Evolutionary conservation across 148 eudicot genomes (phyloP).

Genomic region (Dianthus caryophyllus): DNA sequence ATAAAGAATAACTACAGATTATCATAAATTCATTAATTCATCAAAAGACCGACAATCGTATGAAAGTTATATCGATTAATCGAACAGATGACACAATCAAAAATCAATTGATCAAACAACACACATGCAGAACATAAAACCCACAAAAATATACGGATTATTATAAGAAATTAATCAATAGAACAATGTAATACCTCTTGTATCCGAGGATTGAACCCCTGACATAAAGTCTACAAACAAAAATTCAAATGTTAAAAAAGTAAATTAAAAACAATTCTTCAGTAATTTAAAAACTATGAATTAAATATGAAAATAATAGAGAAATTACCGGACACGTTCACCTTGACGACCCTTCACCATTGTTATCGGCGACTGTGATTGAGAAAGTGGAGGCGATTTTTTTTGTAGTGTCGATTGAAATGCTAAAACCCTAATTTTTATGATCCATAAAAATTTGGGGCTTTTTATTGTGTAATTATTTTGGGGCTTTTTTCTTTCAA

Average conservation of each 20-base stretch:
- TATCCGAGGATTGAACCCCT: slow-evolving; percentile 69
- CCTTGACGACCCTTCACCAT: slow-evolving; percentile 91
- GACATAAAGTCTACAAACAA: slow-evolving; percentile 36
- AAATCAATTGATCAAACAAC: not conserved
- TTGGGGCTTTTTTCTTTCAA: not conserved
- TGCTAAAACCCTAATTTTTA: slow-evolving; percentile 8
- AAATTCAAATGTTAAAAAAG: not conserved
- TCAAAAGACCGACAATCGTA: not conserved
- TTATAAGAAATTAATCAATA: not conserved
- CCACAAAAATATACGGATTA: no score
- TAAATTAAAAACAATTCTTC: not conserved
- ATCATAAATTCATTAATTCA: not conserved
- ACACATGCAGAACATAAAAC: not conserved
- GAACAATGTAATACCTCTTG: slow-evolving; percentile 42
- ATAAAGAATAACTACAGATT: no score
- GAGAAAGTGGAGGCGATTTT: slow-evolving; percentile 2
- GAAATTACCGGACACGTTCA: slow-evolving; percentile 59
- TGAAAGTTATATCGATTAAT: not conserved
- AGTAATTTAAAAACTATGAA: not conserved
- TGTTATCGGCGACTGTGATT: slow-evolving; percentile 9
- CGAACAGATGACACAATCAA: not conserved
- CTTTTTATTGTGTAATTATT: not conserved
- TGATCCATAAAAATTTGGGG: not conserved
- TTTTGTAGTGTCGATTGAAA: not conserved
- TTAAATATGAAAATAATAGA: not conserved